These are phyloP conservation scores for Pogostemon cablin DNA, from an alignment of 257 asterid species.

Conservation along the genomic window DNA sequence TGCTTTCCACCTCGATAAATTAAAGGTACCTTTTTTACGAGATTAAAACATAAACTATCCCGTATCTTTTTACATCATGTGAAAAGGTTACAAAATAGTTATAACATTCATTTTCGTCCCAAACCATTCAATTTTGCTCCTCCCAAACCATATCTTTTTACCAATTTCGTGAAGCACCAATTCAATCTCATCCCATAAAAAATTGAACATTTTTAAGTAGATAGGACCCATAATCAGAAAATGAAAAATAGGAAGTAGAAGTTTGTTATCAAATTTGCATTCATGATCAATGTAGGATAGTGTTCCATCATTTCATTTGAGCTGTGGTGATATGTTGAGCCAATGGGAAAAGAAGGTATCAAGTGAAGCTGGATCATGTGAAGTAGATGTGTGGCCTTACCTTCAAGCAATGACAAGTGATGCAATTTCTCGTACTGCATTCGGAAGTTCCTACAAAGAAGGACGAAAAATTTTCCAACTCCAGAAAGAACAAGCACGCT, in stretches of 20 bases:
- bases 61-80: too few relatives aligned
- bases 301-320: conserved; percentile 27
- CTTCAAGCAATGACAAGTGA: conserved; percentile 29
- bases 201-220: too few relatives aligned
- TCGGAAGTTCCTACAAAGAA: conserved; percentile 26
- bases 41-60: too few relatives aligned
- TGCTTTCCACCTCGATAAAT: conserved; percentile 53
- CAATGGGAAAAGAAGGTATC: conserved; percentile 43
- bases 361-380: conserved; percentile 8
- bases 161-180: too few relatives aligned
- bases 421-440: conserved; percentile 27
- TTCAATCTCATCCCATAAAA: too few relatives aligned
- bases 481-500: conserved; percentile 27
- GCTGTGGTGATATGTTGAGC: conserved; percentile 42
- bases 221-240: too few relatives aligned
- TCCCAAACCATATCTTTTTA: too few relatives aligned
- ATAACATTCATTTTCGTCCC: too few relatives aligned
- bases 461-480: conserved; percentile 27
- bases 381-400: conserved; percentile 32
- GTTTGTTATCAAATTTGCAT: too few relatives aligned
- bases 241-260: too few relatives aligned
- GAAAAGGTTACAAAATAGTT: too few relatives aligned
- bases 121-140: too few relatives aligned
- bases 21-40: conserved; percentile 38
- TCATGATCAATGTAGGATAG: conserved; percentile 5